Evolutionary conservation across 768 basidiomycete genomes (phyloP).

Genomic region (Mycena kentingensis): DNA sequence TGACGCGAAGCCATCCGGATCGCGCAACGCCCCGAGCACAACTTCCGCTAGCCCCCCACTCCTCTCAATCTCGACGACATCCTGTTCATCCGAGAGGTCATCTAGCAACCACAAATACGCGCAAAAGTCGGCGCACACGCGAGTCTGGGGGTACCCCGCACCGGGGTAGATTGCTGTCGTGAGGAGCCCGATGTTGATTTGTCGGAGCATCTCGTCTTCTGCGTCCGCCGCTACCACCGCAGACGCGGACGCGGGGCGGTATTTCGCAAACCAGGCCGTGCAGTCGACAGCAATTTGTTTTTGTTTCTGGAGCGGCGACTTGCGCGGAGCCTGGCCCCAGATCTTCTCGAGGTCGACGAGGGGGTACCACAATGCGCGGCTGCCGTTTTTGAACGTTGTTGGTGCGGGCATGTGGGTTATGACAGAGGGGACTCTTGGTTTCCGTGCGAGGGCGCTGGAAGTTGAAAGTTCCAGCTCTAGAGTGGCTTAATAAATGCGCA

Average conservation of each 20-base stretch:
- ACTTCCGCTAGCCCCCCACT: background rate
- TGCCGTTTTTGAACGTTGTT: too few relatives aligned
- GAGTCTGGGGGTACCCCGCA: background rate
- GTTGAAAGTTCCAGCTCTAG: too few relatives aligned
- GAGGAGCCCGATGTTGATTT: background rate
- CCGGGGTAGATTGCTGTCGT: background rate
- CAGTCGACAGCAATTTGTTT: background rate
- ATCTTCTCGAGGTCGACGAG: background rate
- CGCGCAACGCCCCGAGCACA: background rate
- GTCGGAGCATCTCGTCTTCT: background rate
- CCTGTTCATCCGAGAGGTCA: background rate
- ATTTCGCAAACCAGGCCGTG: background rate
- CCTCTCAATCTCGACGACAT: background rate
- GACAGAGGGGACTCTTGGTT: too few relatives aligned
- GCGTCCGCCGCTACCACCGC: too few relatives aligned
- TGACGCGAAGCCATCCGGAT: background rate
- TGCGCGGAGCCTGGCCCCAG: background rate
- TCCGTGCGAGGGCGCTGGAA: too few relatives aligned
- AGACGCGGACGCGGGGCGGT: background rate
- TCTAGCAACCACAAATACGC: background rate
- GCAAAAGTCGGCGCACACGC: background rate
- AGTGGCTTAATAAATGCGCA: too few relatives aligned
- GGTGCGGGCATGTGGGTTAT: too few relatives aligned
- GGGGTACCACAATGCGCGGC: too few relatives aligned
- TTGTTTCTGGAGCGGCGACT: background rate